phyloP scores from a whole-genome alignment of 1,139 yeast species.

The Blastobotrys serpentis region DNA sequence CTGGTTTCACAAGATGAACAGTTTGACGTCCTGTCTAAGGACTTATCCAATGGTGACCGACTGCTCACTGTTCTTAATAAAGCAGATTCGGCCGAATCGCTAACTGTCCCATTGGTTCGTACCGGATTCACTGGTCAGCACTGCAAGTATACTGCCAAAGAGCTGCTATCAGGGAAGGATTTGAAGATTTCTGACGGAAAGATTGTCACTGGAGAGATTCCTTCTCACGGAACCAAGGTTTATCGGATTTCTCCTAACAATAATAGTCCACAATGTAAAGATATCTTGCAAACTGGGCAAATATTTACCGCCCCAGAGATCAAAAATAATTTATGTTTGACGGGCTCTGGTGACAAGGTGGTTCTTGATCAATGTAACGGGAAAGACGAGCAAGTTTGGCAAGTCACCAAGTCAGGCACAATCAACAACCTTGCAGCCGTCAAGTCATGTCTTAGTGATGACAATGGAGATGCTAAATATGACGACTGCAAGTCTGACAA shows the following conservation, averaged over 20 bases:
- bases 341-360: background rate
- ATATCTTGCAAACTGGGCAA: conserved; percentile 11
- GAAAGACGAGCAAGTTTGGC: conserved; percentile 13
- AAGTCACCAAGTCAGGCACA: conserved; percentile 11
- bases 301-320: conserved; percentile 9
- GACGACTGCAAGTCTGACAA: background rate
- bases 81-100: background rate
- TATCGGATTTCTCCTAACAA: conserved; percentile 1
- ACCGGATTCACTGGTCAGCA: background rate
- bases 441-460: conserved; percentile 6
- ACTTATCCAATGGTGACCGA: conserved; percentile 14
- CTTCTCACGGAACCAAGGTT: conserved; percentile 11
- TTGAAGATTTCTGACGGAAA: background rate
- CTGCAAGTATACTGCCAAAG: conserved; percentile 1
- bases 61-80: conserved; percentile 12
- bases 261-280: background rate
- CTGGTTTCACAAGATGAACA: conserved; percentile 3
- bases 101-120: conserved; percentile 8
- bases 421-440: conserved; percentile 7
- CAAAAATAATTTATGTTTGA: background rate
- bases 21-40: conserved; percentile 13
- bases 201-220: background rate
- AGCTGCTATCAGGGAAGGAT: conserved; percentile 12
- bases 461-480: background rate
- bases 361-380: conserved; percentile 7